Base-by-base conservation (phyloP, 2,329 filamentous ascomycete species). In the Didymellaceae sp. region DNA sequence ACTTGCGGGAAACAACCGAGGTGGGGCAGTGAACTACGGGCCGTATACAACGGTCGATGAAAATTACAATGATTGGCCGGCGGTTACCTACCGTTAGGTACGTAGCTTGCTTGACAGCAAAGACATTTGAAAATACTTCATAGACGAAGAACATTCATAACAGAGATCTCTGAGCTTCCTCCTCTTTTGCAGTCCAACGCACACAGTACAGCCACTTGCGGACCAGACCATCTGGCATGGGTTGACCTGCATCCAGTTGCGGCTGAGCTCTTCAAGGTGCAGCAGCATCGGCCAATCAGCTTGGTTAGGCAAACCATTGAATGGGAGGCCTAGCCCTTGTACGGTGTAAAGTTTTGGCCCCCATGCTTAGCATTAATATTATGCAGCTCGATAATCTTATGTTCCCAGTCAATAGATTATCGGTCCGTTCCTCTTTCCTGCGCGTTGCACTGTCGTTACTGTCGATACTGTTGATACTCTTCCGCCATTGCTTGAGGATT, bases 11-110 rank as follows among this genome's bases (percentile, higher is more conserved):
- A 65, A 67, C 17, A 52, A 61, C 28, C 52, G 61, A n/a, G 61
- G 59, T 11, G 52, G 54, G 2, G 41, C 1, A 2, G 60, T 67
- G 16, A 58, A 63, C 32, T 68, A 67, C 49, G 63, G 65, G 3
- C 61, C 61, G 4, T 66, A 59, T 37, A 13, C 37, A 18, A 32
- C 48, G 20, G 51, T 58, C 0, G 53, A 48, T 5, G 31, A 41
- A 14, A 20, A 48, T 10, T 48, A 48, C 18, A 42, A 42, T 18
- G 45, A 48, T 38, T 48, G 45, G 45, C 45, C 32, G 6, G n/a
- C 28, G 9, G 44, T 33, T 11, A 31, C 25, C n/a, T 44, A 21
- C 25, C 2, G 5, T 6, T 9, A 34, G 14, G 10, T 21, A 11
- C 6, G 10, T 13, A n/a, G 10, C 13, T n/a, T 17, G 18, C 4